Percentiles rank a stretch among this genome's conserved stretches.
Conservation (phyloP, 2,329 filamentous ascomycete species). For the Trichophyton mentagrophytes region DNA sequence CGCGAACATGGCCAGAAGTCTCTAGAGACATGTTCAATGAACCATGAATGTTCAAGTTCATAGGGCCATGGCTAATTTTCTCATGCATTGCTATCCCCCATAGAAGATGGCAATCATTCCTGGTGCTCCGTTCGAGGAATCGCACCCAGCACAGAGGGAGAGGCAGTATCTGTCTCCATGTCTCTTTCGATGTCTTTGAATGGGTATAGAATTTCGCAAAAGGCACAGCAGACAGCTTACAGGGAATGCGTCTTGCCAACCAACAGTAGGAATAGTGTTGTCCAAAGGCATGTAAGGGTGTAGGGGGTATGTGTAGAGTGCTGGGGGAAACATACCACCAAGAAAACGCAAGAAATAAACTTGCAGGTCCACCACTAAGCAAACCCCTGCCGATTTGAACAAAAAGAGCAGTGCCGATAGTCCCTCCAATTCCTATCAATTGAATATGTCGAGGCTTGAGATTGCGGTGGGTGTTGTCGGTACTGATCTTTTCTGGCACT, state of each 20-base stretch:
- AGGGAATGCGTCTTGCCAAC: not conserved
- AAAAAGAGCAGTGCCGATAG: constrained; percentile 33
- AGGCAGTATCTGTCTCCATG: not conserved
- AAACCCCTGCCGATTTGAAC: constrained; percentile 32
- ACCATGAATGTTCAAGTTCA: not conserved
- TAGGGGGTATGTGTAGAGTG: too few species aligned
- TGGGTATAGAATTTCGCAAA: not conserved
- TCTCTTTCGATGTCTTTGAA: not conserved
- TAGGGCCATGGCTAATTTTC: too few species aligned
- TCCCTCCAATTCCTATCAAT: constrained; percentile 36
- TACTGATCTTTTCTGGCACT: constrained; percentile 12
- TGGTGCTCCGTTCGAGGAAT: not conserved
- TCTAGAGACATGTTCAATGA: not conserved
- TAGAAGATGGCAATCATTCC: not conserved
- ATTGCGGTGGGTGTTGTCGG: constrained; percentile 29
- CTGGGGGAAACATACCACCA: constrained; percentile 30
- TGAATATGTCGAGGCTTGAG: constrained; percentile 36
- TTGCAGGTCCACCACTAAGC: constrained; percentile 31
- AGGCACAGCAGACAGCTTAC: not conserved
- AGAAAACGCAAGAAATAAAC: constrained; percentile 34
- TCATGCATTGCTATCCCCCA: too few species aligned
- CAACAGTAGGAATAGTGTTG: constrained; percentile 2
- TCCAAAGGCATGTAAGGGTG: not conserved
- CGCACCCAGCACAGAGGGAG: not conserved
- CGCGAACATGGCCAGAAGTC: not conserved